Evolutionary conservation across 2,329 filamentous ascomycete genomes (phyloP).

Genomic region (Colletotrichum magnum): DNA sequence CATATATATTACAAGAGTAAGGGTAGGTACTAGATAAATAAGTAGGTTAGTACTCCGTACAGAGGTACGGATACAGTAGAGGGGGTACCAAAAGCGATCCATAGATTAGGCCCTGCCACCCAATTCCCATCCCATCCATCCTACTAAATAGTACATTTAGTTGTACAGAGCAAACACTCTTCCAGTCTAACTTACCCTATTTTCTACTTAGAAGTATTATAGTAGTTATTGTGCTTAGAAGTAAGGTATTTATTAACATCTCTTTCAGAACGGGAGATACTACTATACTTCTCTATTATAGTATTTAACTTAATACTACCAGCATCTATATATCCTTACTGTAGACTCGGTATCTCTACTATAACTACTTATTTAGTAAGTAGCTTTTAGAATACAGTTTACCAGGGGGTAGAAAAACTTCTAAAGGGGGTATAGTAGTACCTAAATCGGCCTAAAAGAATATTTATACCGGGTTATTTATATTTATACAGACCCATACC

Average conservation of each 20-base stretch:
- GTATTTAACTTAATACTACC: not conserved
- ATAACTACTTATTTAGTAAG: not conserved
- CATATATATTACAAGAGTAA: too few species aligned
- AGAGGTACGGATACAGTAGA: too few species aligned
- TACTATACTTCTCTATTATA: not conserved
- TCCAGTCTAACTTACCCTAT: not conserved
- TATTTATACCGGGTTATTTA: too few species aligned
- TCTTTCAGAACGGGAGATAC: not conserved
- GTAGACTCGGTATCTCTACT: not conserved
- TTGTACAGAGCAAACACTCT: conserved; percentile 12
- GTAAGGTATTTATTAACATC: not conserved
- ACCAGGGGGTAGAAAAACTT: too few species aligned
- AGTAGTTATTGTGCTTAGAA: not conserved
- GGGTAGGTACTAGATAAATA: too few species aligned
- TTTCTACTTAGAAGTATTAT: not conserved
- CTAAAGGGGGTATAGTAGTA: too few species aligned
- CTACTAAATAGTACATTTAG: conserved; percentile 1
- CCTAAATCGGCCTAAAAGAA: too few species aligned
- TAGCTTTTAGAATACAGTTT: too few species aligned
- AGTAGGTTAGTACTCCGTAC: too few species aligned
- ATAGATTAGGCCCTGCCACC: conserved; percentile 14
- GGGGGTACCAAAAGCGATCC: not conserved
- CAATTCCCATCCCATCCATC: conserved; percentile 7
- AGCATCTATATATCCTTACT: not conserved
- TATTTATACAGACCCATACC: too few species aligned